Evolutionary conservation across 257 asterid genomes (phyloP).

Genomic region (Primulina huaijiensis): DNA sequence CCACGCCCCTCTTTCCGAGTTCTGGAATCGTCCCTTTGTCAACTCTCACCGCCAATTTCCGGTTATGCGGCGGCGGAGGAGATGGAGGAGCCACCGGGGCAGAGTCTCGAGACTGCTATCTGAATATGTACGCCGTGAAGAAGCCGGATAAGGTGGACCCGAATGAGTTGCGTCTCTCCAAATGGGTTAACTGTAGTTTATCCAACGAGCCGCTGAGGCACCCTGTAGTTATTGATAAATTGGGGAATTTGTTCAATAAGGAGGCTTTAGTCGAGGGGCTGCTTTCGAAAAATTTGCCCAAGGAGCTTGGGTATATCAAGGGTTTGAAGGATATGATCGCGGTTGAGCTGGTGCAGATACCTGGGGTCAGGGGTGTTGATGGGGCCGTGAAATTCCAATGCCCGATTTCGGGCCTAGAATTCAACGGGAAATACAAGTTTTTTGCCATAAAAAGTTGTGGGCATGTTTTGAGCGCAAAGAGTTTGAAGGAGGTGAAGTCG

Average conservation of each 20-base stretch:
- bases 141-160: slow-evolving; percentile 87
- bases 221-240: slow-evolving; percentile 70
- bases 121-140: slow-evolving; percentile 81
- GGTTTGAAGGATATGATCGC: slow-evolving; percentile 92
- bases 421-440: slow-evolving; percentile 73
- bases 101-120: slow-evolving; percentile 83
- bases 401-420: slow-evolving; percentile 72
- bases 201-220: slow-evolving; percentile 76
- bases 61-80: slow-evolving; percentile 79
- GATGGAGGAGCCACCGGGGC: slow-evolving; percentile 99
- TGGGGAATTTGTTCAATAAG: slow-evolving; percentile 88
- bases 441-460: slow-evolving; percentile 69
- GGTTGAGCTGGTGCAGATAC: slow-evolving; percentile 54
- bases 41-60: slow-evolving; percentile 56
- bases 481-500: slow-evolving; percentile 85
- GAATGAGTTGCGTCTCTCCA: slow-evolving; percentile 71
- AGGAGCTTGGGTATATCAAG: slow-evolving; percentile 68
- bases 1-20: slow-evolving; percentile 35
- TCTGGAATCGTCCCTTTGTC: slow-evolving; percentile 46
- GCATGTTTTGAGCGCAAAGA: slow-evolving; percentile 84
- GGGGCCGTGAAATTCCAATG: slow-evolving; percentile 63
- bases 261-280: slow-evolving; percentile 84
- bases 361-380: slow-evolving; percentile 36
- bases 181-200: slow-evolving; percentile 73
- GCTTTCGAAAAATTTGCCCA: slow-evolving; percentile 78